Percentiles rank a stretch among this genome's conserved stretches.
Evolutionary conservation across 345 rosid species (phyloP).

Genomic region (Aurinia saxatilis): DNA sequence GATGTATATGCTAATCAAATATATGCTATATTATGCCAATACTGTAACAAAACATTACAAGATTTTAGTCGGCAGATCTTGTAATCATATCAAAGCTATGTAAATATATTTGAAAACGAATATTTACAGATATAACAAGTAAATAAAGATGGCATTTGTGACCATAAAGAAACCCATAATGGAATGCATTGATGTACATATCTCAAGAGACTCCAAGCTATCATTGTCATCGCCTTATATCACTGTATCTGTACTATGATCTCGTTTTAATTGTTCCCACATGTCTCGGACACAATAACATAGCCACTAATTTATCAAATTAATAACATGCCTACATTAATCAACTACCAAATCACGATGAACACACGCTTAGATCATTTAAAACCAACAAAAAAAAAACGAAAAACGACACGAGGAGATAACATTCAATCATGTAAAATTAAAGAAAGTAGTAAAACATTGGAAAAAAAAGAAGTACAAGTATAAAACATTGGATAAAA

Average conservation of each 20-base stretch:
- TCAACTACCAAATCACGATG: too few relatives aligned
- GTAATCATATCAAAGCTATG: background rate
- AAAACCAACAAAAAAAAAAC: too few relatives aligned
- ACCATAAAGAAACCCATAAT: slow-evolving; percentile 21
- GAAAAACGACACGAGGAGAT: too few relatives aligned
- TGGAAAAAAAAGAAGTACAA: too few relatives aligned
- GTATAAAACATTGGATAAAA: slow-evolving; percentile 21
- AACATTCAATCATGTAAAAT: too few relatives aligned
- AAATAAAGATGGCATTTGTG: background rate
- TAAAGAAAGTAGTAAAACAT: too few relatives aligned
- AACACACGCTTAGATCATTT: too few relatives aligned
- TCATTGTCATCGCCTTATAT: slow-evolving; percentile 5
- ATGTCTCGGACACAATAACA: background rate
- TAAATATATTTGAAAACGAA: background rate
- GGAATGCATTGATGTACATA: slow-evolving; percentile 16
- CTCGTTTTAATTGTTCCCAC: background rate
- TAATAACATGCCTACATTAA: too few relatives aligned
- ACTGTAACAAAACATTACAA: background rate
- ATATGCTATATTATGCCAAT: too few relatives aligned
- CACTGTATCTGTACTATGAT: slow-evolving; percentile 15
- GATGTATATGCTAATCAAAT: too few relatives aligned
- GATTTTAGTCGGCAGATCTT: background rate
- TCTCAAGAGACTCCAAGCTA: slow-evolving; percentile 7
- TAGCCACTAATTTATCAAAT: background rate
- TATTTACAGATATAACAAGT: background rate